Evolutionary conservation across 495 filamentous ascomycete species (phyloP).

Genomic region (Entonaema liquescens): DNA sequence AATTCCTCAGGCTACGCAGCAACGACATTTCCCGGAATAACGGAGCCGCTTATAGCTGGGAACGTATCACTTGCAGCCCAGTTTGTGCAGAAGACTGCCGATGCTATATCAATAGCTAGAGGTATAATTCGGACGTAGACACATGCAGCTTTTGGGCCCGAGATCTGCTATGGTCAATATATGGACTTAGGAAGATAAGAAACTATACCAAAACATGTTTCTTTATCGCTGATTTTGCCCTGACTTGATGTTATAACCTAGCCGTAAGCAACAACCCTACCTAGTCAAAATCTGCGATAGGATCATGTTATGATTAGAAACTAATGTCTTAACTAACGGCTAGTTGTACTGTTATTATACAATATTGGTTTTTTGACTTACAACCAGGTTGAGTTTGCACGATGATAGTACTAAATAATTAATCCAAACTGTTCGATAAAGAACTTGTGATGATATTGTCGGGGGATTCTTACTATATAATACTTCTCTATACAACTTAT

Average conservation of each 20-base stretch:
- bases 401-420: not conserved
- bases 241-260: too few relatives aligned
- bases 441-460: not conserved
- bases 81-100: constrained; percentile 75
- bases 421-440: not conserved
- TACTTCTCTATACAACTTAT: too few relatives aligned
- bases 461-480: not conserved
- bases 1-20: constrained; percentile 38
- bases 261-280: too few relatives aligned
- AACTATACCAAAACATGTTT: not conserved
- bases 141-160: not conserved
- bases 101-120: constrained; percentile 68
- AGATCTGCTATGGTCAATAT: not conserved
- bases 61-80: constrained; percentile 71
- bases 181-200: not conserved
- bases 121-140: constrained; percentile 51
- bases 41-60: constrained; percentile 74
- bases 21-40: constrained; percentile 78
- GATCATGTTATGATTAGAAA: too few relatives aligned
- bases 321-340: too few relatives aligned
- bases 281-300: too few relatives aligned
- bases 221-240: not conserved
- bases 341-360: not conserved
- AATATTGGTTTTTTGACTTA: not conserved
- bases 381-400: not conserved